Evolutionary conservation across 306 rosid species (phyloP).

Genomic region (Acmispon strigosus): DNA sequence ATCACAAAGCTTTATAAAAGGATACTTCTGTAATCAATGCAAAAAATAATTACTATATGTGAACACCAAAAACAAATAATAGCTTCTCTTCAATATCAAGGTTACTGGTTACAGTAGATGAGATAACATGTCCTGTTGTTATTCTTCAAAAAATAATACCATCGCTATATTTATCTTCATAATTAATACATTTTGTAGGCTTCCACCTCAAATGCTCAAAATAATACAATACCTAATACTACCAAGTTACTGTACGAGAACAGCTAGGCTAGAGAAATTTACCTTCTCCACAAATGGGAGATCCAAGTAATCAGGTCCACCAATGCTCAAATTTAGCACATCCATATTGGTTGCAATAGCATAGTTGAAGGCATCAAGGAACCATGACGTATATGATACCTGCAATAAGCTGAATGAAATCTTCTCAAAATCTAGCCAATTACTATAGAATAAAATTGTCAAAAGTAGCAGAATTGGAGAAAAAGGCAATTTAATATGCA

Average conservation of each 20-base stretch:
- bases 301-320: slow-evolving; percentile 98
- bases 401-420: slow-evolving; percentile 90
- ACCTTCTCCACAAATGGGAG: slow-evolving; percentile 99
- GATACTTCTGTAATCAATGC: not conserved
- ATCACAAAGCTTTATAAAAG: slow-evolving; percentile 19
- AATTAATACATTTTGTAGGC: not conserved
- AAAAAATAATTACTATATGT: not conserved
- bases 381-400: slow-evolving; percentile 99
- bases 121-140: slow-evolving; percentile 6
- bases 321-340: slow-evolving; percentile 92
- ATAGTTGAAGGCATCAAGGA: slow-evolving; percentile 98
- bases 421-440: slow-evolving; percentile 63
- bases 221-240: not conserved
- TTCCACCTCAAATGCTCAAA: not conserved
- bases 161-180: not conserved
- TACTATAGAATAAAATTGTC: slow-evolving; percentile 18
- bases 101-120: not conserved
- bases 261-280: not conserved
- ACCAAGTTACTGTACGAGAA: slow-evolving; percentile 3
- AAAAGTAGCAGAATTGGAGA: not conserved
- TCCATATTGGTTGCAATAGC: slow-evolving; percentile 95
- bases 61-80: not conserved
- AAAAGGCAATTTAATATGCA: not conserved
- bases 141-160: not conserved
- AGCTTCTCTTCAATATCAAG: not conserved